Evolutionary conservation across 148 eudicot species (phyloP), one percentile per base, ranked within the genome.

Genomic region (Arctostaphylos glauca): DNA sequence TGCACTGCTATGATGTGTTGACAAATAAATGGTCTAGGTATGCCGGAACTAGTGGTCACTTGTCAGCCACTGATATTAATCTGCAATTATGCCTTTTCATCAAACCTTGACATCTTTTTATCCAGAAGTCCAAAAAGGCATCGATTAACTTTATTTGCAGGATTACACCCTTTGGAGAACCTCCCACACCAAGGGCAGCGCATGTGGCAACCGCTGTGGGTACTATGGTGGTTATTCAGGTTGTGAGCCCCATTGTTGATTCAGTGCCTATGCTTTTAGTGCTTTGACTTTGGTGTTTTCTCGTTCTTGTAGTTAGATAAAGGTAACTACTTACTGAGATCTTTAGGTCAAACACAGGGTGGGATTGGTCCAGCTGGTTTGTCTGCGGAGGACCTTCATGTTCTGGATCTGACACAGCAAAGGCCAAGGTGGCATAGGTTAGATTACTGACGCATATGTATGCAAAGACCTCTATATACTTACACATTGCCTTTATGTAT

Each of bases 171-270:
- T 92, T 93, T 79, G 99, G 99, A 75, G 99, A 96, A 83, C 99
- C 99, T 83, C 99, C 99, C 74, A 92, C 98, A 55, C 98, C 99
- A 80, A 91, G 99, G 88, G 99, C 99, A 67, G 99, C 99, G 70
- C 99, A 96, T 81, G 99, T 96, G 85, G 99, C 99, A 79, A 96
- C 99, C 68, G 98, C 98, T 79, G 99, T 96, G 68, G 99, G 99
- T 81, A 94, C 98, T 50, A 94, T 94, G 98, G 99, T 94, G 83
- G 98, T 94, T 79, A 92, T 96, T 81, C 99, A 96, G 99, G 99
- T 96, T 77, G 76, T 89, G 66, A 49, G 23, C 56, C 41, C 47
- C 43, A 19, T 75, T 15, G 9, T 56, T 72, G 41, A 62, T 53
- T 54, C 64, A 9, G 31, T 5, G 44, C 47, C 47, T 71, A 21